These are phyloP conservation scores for Picea glauca DNA, from an alignment of 75 land plant species.

Conservation along the genomic window DNA sequence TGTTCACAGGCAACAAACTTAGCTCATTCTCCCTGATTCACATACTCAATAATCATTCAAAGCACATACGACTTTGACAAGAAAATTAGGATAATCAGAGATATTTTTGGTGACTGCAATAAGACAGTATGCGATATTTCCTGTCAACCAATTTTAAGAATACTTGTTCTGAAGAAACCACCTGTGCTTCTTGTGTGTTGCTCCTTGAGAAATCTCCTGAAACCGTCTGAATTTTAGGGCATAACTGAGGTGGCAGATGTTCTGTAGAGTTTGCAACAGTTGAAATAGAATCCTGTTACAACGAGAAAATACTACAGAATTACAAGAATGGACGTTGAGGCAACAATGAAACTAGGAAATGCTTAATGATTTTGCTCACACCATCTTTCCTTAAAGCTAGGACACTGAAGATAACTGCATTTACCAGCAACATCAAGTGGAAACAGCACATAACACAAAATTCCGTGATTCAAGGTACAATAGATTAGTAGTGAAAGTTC, in stretches of 20 bases:
- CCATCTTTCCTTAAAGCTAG: not conserved
- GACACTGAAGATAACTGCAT: not conserved
- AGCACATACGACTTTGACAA: not conserved
- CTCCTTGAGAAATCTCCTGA: slow-evolving; percentile 1
- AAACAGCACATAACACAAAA: not conserved
- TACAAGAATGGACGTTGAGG: not conserved
- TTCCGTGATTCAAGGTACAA: not conserved
- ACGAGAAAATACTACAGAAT: not conserved
- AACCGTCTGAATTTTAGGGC: not conserved
- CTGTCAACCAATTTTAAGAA: not conserved
- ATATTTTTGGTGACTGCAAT: too few species aligned
- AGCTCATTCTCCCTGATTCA: not conserved
- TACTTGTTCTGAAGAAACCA: not conserved
- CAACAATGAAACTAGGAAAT: too few species aligned
- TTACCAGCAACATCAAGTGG: not conserved
- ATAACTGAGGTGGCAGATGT: not conserved
- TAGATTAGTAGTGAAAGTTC: not conserved
- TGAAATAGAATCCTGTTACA: slow-evolving; percentile 7
- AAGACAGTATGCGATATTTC: too few species aligned
- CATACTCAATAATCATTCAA: not conserved
- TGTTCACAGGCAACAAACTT: not conserved
- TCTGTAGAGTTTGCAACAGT: not conserved
- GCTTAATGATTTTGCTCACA: too few species aligned
- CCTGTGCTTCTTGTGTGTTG: slow-evolving; percentile 10
- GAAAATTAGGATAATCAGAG: not conserved